Percentiles rank a stretch among this genome's conserved stretches.
Conservation (phyloP, 202 grass and related monocot genomes). For the Sporobolus alterniflorus region DNA sequence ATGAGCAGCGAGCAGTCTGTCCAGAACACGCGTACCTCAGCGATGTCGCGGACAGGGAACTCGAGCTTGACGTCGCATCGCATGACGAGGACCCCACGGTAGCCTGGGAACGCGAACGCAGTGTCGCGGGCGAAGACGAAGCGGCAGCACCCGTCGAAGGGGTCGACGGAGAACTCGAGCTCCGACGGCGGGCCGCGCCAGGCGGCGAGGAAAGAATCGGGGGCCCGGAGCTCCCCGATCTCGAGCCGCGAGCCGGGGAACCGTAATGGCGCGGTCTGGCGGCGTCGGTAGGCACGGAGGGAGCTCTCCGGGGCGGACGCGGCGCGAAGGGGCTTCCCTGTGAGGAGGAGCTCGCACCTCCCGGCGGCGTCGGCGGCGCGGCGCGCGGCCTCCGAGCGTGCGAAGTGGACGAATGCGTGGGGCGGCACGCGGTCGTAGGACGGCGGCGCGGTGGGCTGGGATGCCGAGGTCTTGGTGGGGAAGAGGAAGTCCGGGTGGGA, state of each 20-base stretch:
- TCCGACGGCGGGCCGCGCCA: slow-evolving; percentile 52
- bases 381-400: slow-evolving; percentile 51
- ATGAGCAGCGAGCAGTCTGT: slow-evolving; percentile 58
- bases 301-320: slow-evolving; percentile 39
- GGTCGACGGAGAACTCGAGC: slow-evolving; percentile 76
- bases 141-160: slow-evolving; percentile 66
- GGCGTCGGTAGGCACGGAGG: slow-evolving; percentile 54
- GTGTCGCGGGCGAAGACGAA: slow-evolving; percentile 68
- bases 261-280: slow-evolving; percentile 50
- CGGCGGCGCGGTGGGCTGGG: slow-evolving; percentile 16
- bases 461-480: not conserved
- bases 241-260: slow-evolving; percentile 68
- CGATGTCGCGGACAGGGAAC: slow-evolving; percentile 61
- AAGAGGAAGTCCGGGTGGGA: slow-evolving; percentile 63
- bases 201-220: slow-evolving; percentile 50
- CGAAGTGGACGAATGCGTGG: slow-evolving; percentile 93
- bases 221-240: slow-evolving; percentile 51
- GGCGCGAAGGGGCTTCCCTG: slow-evolving; percentile 38
- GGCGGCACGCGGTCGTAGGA: slow-evolving; percentile 57
- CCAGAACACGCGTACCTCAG: slow-evolving; percentile 44
- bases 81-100: slow-evolving; percentile 42
- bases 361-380: slow-evolving; percentile 57
- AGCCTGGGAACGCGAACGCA: slow-evolving; percentile 53
- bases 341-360: slow-evolving; percentile 50
- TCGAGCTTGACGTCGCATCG: slow-evolving; percentile 81